phyloP scores from a whole-genome alignment of 169 alveolate genomes.

The Blepharisma undulans region DNA sequence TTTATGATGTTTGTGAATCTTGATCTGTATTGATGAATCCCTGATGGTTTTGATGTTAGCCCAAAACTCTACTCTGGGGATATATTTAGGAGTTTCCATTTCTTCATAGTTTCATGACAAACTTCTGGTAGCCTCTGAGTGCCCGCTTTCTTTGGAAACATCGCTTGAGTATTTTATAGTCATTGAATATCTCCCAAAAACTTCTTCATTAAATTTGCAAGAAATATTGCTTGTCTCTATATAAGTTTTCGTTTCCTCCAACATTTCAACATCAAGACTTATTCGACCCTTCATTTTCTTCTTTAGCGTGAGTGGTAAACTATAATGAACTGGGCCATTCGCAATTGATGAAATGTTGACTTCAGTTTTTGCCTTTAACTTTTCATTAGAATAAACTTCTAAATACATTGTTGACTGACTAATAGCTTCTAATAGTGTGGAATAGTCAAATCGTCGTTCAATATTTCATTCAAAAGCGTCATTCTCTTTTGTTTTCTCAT shows the following conservation, averaged over 20 bases:
- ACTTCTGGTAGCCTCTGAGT: background rate
- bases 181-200: background rate
- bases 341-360: background rate
- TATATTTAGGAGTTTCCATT: background rate
- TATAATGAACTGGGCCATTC: conserved; percentile 7
- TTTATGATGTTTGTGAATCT: conserved; percentile 1
- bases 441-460: background rate
- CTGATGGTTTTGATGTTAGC: conserved; percentile 14
- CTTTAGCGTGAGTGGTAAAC: background rate
- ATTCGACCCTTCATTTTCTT: background rate
- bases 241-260: background rate
- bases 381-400: background rate
- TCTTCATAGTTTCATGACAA: background rate
- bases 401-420: background rate
- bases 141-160: background rate
- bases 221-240: background rate
- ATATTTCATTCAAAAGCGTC: background rate
- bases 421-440: background rate
- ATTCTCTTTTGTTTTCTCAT: background rate
- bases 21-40: conserved; percentile 11
- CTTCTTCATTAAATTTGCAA: background rate
- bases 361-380: background rate
- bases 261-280: conserved; percentile 14
- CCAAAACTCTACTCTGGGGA: background rate
- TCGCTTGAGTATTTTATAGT: conserved; percentile 1